Base-by-base conservation (phyloP, 2,329 filamentous ascomycete species). In the Xylaria sp. region DNA sequence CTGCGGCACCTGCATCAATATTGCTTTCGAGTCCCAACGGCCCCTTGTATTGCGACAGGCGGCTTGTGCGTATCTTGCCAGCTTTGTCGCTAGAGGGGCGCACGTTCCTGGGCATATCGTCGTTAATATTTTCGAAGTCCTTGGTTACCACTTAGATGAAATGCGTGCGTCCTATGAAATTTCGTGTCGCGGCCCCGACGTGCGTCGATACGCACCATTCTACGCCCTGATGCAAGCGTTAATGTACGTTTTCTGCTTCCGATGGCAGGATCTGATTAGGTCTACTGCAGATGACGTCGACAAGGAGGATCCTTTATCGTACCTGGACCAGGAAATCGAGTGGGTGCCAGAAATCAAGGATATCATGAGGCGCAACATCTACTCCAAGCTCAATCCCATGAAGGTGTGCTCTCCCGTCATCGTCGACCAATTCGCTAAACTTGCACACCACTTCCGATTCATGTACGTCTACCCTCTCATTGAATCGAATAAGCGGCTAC, bases 231-330 rank as follows among this genome's bases (percentile, higher is more conserved):
- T 92, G n/a, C 94, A 98, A 80, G 94, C 94, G 1, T 85, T 97
- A 2, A 87, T 98, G 28, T 98, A 98, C 83, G 95, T 97, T 68
- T 98, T 97, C 78, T 99, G 96, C 84, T 99, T 99, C 85, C 91
- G 96, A 65, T 99, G 96, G 96, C 91, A 94, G 70, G 95, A 98
- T 77, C 85, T 99, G 56, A 91, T 93, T 65, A 84, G 88, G 23
- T 86, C 88, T 1, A 87, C 87, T 3, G 84, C 88, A 1, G 86
- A 90, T 69, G 84, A 82, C 69, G 87, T 88, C 66, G 92, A 88
- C 81, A 88, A 84, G 71, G 91, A 88, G 67, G 89, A 91, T 69
- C 83, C 85, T 12, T 82, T 85, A 0, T 88, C 87, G 1, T 90
- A 88, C 73, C 81, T 90, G 20, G 87, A 90, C 2, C 89, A 91